phyloP scores from a whole-genome alignment of 176 grass and related monocot genomes.

The Carex pumila region DNA sequence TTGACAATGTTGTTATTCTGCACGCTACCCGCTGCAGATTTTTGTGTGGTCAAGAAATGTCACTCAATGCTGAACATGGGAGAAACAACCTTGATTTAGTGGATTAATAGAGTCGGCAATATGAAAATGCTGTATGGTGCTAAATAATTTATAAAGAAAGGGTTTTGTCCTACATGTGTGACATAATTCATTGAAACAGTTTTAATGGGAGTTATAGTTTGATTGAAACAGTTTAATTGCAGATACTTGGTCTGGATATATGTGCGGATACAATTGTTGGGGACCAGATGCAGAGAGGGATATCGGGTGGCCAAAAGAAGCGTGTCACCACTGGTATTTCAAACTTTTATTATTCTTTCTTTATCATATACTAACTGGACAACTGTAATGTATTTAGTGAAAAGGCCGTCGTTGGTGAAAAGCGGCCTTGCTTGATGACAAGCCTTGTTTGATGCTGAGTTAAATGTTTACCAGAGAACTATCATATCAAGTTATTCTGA shows the following conservation, averaged over 20 bases:
- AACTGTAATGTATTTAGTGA: neutral
- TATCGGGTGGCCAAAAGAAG: constrained; percentile 96
- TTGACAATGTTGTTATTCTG: neutral
- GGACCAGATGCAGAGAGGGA: constrained; percentile 92
- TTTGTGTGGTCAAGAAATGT: neutral
- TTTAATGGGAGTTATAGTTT: constrained; percentile 13
- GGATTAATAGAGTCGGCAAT: constrained; percentile 8
- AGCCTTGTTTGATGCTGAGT: neutral
- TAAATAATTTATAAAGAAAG: constrained; percentile 22
- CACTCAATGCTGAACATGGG: neutral
- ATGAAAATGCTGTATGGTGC: constrained; percentile 6
- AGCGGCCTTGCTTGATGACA: neutral
- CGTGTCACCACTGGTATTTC: constrained; percentile 85
- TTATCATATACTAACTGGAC: neutral
- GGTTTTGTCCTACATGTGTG: neutral
- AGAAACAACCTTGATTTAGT: neutral
- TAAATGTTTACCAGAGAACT: neutral
- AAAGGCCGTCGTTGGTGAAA: neutral
- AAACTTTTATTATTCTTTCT: neutral
- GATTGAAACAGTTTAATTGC: constrained; percentile 3
- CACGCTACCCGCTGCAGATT: too few relatives aligned
- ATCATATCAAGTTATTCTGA: neutral
- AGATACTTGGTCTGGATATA: constrained; percentile 97
- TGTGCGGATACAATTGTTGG: constrained; percentile 93
- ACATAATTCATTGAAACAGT: constrained; percentile 1